Conservation (phyloP, 2,329 filamentous ascomycete genomes). For the Alternaria panax region DNA sequence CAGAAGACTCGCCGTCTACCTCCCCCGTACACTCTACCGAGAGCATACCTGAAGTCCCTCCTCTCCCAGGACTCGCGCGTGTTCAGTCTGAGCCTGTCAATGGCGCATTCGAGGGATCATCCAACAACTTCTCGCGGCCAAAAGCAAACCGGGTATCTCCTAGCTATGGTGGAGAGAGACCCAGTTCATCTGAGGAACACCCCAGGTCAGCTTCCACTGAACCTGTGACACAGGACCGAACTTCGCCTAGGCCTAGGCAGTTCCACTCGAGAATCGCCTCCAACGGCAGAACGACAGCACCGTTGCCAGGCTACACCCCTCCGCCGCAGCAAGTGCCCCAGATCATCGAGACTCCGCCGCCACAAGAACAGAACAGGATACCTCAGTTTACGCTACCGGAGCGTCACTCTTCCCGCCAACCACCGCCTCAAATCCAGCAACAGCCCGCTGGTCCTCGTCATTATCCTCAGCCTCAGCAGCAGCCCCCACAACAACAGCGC, state of each 20-base stretch:
- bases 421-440: slow-evolving; percentile 33
- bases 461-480: slow-evolving; percentile 21
- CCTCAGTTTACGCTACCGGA: slow-evolving; percentile 55
- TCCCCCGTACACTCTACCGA: slow-evolving; percentile 54
- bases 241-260: slow-evolving; percentile 52
- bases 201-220: slow-evolving; percentile 25
- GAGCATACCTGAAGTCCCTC: slow-evolving; percentile 45
- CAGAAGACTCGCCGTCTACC: slow-evolving; percentile 60
- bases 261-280: slow-evolving; percentile 65
- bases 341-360: slow-evolving; percentile 69
- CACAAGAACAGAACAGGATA: slow-evolving; percentile 45
- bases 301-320: slow-evolving; percentile 56
- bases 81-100: slow-evolving; percentile 74
- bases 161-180: slow-evolving; percentile 24
- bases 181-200: slow-evolving; percentile 37
- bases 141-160: slow-evolving; percentile 39
- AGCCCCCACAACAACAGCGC: slow-evolving; percentile 30
- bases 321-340: slow-evolving; percentile 57
- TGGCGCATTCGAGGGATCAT: slow-evolving; percentile 39
- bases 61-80: slow-evolving; percentile 59
- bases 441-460: slow-evolving; percentile 28
- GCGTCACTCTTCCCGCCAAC: slow-evolving; percentile 58
- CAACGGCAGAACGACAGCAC: slow-evolving; percentile 64
- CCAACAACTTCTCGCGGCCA: slow-evolving; percentile 68
- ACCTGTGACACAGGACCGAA: slow-evolving; percentile 41